Evolutionary conservation across 1,139 yeast species (phyloP), one percentile per base, ranked within the genome.

Genomic region (Petasospora rhodanensis): DNA sequence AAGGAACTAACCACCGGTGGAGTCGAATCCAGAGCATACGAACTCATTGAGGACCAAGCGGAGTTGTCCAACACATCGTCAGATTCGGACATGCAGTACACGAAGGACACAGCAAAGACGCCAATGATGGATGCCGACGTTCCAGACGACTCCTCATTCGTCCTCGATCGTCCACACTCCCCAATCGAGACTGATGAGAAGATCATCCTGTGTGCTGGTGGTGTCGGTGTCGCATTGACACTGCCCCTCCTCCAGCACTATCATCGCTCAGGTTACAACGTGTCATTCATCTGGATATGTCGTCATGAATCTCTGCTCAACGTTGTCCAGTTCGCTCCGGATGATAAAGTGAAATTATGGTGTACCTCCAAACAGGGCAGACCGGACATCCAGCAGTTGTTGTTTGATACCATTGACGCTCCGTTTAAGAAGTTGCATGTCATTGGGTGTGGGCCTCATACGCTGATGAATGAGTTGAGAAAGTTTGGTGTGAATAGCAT

Each of bases 391-490:
- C 52, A 54, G 7, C 46, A 48, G 5, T 41, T 64, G 2, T 47
- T 72, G 3, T 35, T 24, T 19, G 42, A 45, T 14, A 14, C 35
- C 1, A 16, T 38, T 13, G 30, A 50, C 5, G 62, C 55, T 29
- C 46, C 52, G 12, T 58, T 55, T 11, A 57, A 59, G 31, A 61
- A 61, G 34, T 65, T 76, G 66, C 53, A 44, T 20, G 30, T 76
- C 1, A 51, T 76, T 15, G 69, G 75, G 0, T 76, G 82, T 58
- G 82, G 83, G 0, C 81, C 81, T 1, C 52, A 51, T 4, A 38
- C 59, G 0, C 50, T 76, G 37, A 63, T 71, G 28, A 17, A 37
- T 1, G 70, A 64, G 8, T 64, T 68, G n/a, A 47, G 56, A 26
- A 23, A 24, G 1, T 59, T 72, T 53, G 64, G 73, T 1, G 45